Evolutionary conservation across 148 eudicot species (phyloP), one percentile per base, ranked within the genome.

Genomic region (Nepenthes gracilis): DNA sequence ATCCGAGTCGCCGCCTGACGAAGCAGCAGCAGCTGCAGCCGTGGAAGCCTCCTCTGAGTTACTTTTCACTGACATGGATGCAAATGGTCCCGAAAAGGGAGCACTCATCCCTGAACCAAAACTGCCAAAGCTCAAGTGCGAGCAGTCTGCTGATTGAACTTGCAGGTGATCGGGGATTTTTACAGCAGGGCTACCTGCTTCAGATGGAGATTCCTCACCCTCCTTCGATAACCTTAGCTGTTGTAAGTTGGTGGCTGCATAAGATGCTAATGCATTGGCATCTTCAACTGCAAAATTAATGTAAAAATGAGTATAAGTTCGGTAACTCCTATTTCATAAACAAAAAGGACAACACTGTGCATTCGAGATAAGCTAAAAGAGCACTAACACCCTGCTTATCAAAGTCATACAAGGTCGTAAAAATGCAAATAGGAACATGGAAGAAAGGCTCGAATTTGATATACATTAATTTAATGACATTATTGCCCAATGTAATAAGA

Each of bases 71-170:
- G 87, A 78, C 43, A 68, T 68, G 50, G 96, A 72, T 58, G 74
- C 8, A 71, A 64, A 74, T 54, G 86, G 72, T 45, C 73, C 83
- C 7, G 95, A 66, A 77, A 72, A 73, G 33, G 86, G 65, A 68
- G 79, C 68, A 68, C 64, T 59, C 62, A 77, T 64, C 47, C 77
- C 77, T 63, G 91, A 63, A 43, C 96, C 91, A 62, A 93, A 88
- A 73, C 87, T 93, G 38, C 96, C 98, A 81, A 92, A 93, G 78
- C 96, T 86, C 81, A 93, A 78, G 74, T 93, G 96, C 48, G 81
- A 80, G 62, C 90, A 88, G 61, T 86, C 85, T 40, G 83, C 83
- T 50, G 78, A 70, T 57, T 82, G 90, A 63, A 86, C 96, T 78
- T 80, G 86, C 61, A 93, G 69, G 70, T 93, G 96, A 59, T 84